phyloP scores from a whole-genome alignment of 345 rosid genomes.

The Capsella bursapastoris region DNA sequence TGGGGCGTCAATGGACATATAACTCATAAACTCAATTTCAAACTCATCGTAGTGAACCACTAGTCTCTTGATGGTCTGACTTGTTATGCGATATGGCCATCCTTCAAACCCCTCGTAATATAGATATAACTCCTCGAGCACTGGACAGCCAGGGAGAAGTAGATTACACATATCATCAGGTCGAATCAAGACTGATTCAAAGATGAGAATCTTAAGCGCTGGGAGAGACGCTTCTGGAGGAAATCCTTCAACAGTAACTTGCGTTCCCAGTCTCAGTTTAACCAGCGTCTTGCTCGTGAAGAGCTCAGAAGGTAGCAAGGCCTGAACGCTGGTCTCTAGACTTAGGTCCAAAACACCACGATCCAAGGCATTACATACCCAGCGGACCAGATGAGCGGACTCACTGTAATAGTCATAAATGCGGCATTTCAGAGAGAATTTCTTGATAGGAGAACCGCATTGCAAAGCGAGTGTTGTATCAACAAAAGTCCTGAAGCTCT shows the following conservation, averaged over 20 bases:
- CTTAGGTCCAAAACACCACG: too few species aligned
- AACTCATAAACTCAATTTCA: too few species aligned
- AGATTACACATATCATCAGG: not conserved
- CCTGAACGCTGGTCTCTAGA: too few species aligned
- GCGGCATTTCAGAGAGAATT: too few species aligned
- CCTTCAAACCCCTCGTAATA: not conserved
- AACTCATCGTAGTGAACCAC: not conserved
- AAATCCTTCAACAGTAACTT: accelerated
- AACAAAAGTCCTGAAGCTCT: too few species aligned
- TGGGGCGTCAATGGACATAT: not conserved
- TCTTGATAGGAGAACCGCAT: too few species aligned
- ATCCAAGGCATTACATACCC: too few species aligned
- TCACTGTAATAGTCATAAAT: too few species aligned
- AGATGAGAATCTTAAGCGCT: constrained; percentile 12
- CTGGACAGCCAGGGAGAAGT: constrained; percentile 6
- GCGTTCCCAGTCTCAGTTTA: constrained; percentile 13
- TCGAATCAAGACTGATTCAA: not conserved
- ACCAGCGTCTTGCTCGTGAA: constrained; percentile 6
- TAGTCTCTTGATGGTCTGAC: not conserved
- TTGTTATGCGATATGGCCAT: not conserved
- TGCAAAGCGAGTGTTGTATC: too few species aligned
- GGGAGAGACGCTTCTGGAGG: constrained; percentile 7
- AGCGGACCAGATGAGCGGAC: too few species aligned
- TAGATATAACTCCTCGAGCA: not conserved
- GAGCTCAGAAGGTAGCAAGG: not conserved